Conservation (phyloP, 2,329 filamentous ascomycete genomes). For the Paecilomyces sp. region DNA sequence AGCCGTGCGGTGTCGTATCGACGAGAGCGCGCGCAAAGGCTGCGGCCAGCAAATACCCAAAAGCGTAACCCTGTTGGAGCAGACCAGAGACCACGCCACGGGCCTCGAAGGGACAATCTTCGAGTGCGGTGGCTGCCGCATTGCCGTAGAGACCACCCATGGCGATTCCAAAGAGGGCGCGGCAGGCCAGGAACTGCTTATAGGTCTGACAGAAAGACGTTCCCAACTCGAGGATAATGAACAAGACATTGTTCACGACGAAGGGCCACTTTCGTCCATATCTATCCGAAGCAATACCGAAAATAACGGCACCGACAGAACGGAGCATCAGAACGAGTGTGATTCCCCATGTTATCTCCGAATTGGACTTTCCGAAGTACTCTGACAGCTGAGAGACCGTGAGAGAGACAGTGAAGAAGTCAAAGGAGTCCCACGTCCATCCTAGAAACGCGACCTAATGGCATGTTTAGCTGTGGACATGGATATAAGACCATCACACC, state of each 20-base stretch:
- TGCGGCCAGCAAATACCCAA: conserved; percentile 56
- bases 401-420: conserved; percentile 56
- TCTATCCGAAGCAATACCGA: conserved; percentile 40
- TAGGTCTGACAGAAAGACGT: conserved; percentile 55
- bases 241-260: conserved; percentile 53
- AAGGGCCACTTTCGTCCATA: conserved; percentile 53
- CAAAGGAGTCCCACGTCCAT: conserved; percentile 52
- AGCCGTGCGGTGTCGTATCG: conserved; percentile 68
- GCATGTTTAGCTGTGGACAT: neutral
- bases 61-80: conserved; percentile 58
- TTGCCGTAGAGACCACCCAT: conserved; percentile 60
- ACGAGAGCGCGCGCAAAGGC: conserved; percentile 45
- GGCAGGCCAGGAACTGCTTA: conserved; percentile 50
- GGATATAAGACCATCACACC: neutral
- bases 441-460: conserved; percentile 34
- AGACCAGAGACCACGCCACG: conserved; percentile 56
- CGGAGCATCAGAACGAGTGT: conserved; percentile 55
- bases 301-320: conserved; percentile 52
- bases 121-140: conserved; percentile 54
- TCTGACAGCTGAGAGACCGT: conserved; percentile 48
- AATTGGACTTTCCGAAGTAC: conserved; percentile 46
- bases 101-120: conserved; percentile 54
- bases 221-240: conserved; percentile 54
- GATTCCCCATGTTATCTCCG: conserved; percentile 55
- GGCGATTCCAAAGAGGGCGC: conserved; percentile 56